phyloP scores from a whole-genome alignment of 148 eudicot genomes.

The Nepenthes gracilis region DNA sequence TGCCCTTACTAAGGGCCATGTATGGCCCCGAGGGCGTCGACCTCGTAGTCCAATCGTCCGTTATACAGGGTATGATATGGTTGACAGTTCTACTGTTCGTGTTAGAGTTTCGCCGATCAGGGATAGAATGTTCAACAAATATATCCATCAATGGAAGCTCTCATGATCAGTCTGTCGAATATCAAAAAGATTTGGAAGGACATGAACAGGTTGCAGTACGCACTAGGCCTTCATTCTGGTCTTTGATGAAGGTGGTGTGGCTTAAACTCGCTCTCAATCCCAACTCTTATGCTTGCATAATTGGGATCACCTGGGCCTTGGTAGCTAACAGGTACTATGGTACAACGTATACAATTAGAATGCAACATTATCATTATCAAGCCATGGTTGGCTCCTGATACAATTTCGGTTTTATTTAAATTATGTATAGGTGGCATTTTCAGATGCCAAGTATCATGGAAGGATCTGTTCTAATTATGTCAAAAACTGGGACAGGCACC shows the following conservation, averaged over 20 bases:
- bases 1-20: conserved; percentile 60
- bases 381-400: no score
- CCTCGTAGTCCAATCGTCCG: conserved; percentile 60
- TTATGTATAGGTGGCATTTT: conserved; percentile 47
- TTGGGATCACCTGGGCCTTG: conserved; percentile 71
- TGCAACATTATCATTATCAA: no score
- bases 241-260: conserved; percentile 43
- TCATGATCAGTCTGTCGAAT: no score
- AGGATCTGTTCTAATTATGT: conserved; percentile 56
- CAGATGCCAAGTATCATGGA: conserved; percentile 51
- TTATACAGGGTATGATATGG: conserved; percentile 62
- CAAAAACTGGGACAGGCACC: conserved; percentile 69
- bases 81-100: conserved; percentile 43
- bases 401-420: not conserved
- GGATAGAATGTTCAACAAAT: conserved; percentile 12
- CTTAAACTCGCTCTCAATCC: conserved; percentile 52
- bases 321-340: conserved; percentile 44
- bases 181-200: conserved; percentile 31
- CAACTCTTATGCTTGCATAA: conserved; percentile 57
- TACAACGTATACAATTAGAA: not conserved
- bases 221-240: conserved; percentile 27
- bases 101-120: conserved; percentile 43
- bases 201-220: not conserved
- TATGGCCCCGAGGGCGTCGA: conserved; percentile 49
- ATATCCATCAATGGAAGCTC: not conserved